Evolutionary conservation across 148 eudicot species (phyloP).

Genomic region (Rhododendron molle): DNA sequence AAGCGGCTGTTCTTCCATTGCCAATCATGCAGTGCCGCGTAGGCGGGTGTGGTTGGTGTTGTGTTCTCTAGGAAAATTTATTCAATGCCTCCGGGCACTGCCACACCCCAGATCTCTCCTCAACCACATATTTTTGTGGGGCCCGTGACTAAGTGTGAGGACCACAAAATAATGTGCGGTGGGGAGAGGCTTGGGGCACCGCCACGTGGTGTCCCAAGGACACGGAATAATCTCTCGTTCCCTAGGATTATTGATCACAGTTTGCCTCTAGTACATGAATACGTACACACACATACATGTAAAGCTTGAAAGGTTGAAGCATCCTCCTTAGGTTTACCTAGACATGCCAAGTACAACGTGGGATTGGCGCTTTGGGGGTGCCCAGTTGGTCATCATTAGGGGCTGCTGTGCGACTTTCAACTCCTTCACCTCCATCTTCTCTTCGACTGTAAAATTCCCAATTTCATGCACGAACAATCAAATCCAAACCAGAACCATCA

Average conservation of each 20-base stretch:
- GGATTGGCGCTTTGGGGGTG: conserved; percentile 5
- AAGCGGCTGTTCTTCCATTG: not conserved
- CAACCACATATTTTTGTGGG: no score
- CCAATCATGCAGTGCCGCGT: not conserved
- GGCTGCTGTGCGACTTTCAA: not conserved
- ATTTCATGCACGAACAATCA: not conserved
- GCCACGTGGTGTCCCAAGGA: no score
- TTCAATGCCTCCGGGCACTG: no score
- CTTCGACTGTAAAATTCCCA: not conserved
- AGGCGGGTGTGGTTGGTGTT: not conserved
- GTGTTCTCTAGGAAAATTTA: no score
- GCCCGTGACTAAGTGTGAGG: no score
- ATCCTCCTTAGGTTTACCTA: not conserved
- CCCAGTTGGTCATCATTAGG: not conserved
- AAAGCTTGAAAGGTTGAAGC: not conserved
- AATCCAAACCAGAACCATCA: not conserved
- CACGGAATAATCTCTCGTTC: no score
- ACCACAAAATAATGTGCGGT: no score
- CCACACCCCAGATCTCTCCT: no score
- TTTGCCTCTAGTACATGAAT: not conserved
- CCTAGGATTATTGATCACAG: not conserved
- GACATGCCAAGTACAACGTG: not conserved
- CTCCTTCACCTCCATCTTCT: conserved; percentile 6
- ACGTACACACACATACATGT: not conserved
- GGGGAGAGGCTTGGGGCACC: no score